Conservation (phyloP, 2,329 filamentous ascomycete species). For the Penicillium palitans region DNA sequence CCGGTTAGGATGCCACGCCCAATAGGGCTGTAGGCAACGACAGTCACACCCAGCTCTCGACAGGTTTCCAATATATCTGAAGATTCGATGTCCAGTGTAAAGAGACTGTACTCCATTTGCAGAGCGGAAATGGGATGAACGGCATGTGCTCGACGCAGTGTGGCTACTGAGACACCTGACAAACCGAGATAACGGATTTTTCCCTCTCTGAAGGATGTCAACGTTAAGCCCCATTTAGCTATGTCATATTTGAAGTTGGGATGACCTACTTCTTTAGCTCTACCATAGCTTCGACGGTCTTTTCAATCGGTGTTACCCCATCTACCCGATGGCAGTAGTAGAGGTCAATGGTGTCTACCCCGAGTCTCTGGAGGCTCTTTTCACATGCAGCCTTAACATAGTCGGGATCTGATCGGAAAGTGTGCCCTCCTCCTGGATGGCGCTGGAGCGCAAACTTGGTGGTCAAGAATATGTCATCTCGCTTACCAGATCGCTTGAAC, state of each 20-base stretch:
- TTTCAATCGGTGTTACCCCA: slow-evolving; percentile 45
- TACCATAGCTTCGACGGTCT: slow-evolving; percentile 46
- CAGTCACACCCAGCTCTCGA: slow-evolving; percentile 49
- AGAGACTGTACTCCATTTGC: slow-evolving; percentile 52
- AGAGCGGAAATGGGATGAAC: slow-evolving; percentile 49
- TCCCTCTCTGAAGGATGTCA: slow-evolving; percentile 34
- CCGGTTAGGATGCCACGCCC: slow-evolving; percentile 40
- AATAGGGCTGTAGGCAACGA: slow-evolving; percentile 45
- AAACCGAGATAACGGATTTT: slow-evolving; percentile 53
- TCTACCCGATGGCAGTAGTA: slow-evolving; percentile 49
- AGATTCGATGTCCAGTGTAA: slow-evolving; percentile 47
- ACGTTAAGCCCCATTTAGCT: neutral
- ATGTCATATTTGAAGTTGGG: neutral
- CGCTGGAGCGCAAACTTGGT: slow-evolving; percentile 38
- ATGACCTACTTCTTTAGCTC: slow-evolving; percentile 41
- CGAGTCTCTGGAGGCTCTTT: slow-evolving; percentile 38
- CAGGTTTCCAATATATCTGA: slow-evolving; percentile 45
- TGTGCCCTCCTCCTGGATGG: neutral
- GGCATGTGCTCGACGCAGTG: slow-evolving; percentile 48
- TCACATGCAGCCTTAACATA: slow-evolving; percentile 40
- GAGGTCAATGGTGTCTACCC: slow-evolving; percentile 43
- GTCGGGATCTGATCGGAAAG: slow-evolving; percentile 38
- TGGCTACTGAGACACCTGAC: slow-evolving; percentile 45
- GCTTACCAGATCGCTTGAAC: slow-evolving; percentile 40
- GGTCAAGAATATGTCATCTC: slow-evolving; percentile 43